Conservation (phyloP, 2,329 filamentous ascomycete species). For the Calonectria montana region DNA sequence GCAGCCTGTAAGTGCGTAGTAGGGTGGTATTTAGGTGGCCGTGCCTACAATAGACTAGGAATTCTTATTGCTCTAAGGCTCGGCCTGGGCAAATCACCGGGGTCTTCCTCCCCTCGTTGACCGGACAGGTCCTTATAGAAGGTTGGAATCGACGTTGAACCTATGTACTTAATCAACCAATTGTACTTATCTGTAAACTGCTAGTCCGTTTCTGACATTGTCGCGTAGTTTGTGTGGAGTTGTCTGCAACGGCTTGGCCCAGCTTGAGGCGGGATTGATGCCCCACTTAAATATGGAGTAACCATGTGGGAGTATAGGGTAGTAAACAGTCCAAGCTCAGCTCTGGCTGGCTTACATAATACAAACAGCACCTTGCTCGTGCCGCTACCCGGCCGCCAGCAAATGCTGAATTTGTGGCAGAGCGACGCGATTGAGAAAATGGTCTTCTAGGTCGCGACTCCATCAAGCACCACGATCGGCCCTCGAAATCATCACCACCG, state of each 20-base stretch:
- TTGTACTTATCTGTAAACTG: not conserved
- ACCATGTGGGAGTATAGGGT: constrained; percentile 28
- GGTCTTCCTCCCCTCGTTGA: not conserved
- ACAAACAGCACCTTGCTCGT: not conserved
- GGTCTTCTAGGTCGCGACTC: constrained; percentile 43
- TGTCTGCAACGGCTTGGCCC: not conserved
- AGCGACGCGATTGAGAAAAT: constrained; percentile 48
- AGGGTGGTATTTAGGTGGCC: not conserved
- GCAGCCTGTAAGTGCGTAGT: not conserved
- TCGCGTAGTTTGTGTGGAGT: not conserved
- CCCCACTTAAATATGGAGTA: not conserved
- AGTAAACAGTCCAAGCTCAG: constrained; percentile 6
- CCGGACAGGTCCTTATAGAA: not conserved
- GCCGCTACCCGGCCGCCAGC: constrained; percentile 11
- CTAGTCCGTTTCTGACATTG: not conserved
- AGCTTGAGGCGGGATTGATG: not conserved
- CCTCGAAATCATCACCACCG: constrained; percentile 36
- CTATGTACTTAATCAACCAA: not conserved
- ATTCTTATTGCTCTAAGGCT: too few species aligned
- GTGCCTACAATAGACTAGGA: not conserved
- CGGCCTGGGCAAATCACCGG: not conserved
- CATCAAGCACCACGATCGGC: constrained; percentile 38
- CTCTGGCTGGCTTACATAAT: constrained; percentile 36
- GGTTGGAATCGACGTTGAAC: not conserved
- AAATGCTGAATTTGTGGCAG: constrained; percentile 38